Evolutionary conservation across 2,329 filamentous ascomycete species (phyloP), one percentile per base, ranked within the genome.

Genomic region (Colletotrichum lini): DNA sequence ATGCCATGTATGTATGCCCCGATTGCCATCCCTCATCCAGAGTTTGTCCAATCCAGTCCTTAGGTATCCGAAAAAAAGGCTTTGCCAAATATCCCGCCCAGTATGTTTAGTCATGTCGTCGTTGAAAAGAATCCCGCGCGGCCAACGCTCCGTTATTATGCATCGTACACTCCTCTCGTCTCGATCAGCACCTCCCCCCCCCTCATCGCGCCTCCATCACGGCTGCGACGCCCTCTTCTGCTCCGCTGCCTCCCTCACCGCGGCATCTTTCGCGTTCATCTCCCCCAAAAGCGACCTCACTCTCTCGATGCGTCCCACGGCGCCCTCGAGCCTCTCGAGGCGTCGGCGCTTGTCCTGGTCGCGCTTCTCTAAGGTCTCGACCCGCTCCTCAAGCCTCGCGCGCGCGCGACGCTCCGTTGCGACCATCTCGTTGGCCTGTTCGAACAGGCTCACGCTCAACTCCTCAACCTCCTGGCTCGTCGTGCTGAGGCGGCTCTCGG

Each of bases 341-440:
- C 94, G 83, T 68, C 85, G 86, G 76, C 87, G 85, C 85, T 94
- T 94, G 74, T 95, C 93, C 58, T 79, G 81, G 70, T 96, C 94
- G 72, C 93, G 84, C 76, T 86, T 83, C 82, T 95, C 93, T 26
- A 96, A 82, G 76, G 91, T 85, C 70, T 85, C 87, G 9, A 96
- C 87, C 49, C 92, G 84, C 79, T 92, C 90, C 82, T 95, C 92
- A 30, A 96, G 85, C 77, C 87, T 89, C 7, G 92, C 92, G 70
- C 93, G 84, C 44, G 92, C 92, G 67, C 90, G 87, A 53, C 94
- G 85, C 84, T 96, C 94, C 21, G 88, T 85, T 2, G 94, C 93
- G 23, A 96, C 94, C 94, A 96, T 96, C 82, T 95, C 91, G 79
- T 96, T 96, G 62, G 94, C 94, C 83, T 95, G 91, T 82, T 93